Evolutionary conservation across 768 basidiomycete genomes (phyloP), one percentile per base, ranked within the genome.

Genomic region (Tephrocybe sp.): DNA sequence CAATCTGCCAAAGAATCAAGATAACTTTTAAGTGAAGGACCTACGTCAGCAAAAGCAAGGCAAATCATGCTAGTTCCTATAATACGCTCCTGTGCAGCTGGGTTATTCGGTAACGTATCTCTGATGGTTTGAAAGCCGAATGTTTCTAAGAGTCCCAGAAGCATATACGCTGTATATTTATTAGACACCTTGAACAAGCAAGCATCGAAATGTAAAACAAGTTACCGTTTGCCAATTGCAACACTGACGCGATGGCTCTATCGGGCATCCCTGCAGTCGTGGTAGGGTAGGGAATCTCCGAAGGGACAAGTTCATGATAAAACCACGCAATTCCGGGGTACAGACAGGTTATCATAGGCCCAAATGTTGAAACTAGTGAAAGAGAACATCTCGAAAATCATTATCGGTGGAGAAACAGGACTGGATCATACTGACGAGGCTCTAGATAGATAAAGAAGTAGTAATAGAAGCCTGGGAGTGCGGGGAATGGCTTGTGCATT

Each of bases 41-140:
- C 61, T 56, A 89, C 88, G 65, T 91, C 87, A 34, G 82, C 86
- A 49, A 88, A 67, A 3, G 80, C 83, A 40, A 89, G 73, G 2
- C 83, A 82, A 30, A 74, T 69, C 46, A 89, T 67, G 46, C 76
- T 72, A 3, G 83, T 77, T 19, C 86, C 84, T 9, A 88, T 57
- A 45, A 90, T 78, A 41, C 78, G 78, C 58, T 90, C 87, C 61
- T 88, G 87, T 3, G 78, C 78, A 16, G 70, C 72, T 3, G 77
- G 79, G 56, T 85, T 74, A 39, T 75, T 57, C 0, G 75, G 73
- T 13, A 88, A 61, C 0, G 82, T 69, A 56, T 88, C 83, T 52
- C 84, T 68, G 21, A 83, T 72, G 1, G 82, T 82, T 21, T 87
- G 79, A 61, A 87, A 86, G 9, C 83, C 83, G 21, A 88, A 59